These are phyloP conservation scores for Venturia pyrina DNA, from an alignment of 2,329 filamentous ascomycete species.

Conservation along the genomic window DNA sequence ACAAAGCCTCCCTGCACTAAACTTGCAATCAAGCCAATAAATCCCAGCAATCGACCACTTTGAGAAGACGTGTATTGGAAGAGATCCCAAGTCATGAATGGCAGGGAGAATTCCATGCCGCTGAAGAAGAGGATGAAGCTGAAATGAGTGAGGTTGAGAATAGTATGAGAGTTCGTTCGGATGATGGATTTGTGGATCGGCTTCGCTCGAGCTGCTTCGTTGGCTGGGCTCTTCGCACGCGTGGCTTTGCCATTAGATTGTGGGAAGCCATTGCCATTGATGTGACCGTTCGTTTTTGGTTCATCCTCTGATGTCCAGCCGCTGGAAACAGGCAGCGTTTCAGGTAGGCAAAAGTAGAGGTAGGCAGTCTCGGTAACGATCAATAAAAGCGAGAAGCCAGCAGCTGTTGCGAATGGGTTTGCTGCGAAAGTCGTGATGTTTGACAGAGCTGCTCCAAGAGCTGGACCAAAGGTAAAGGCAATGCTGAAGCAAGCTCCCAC, in stretches of 20 bases:
- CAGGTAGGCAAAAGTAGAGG: slow-evolving; percentile 73
- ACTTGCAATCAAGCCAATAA: slow-evolving; percentile 82
- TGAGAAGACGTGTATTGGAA: slow-evolving; percentile 71
- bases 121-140: slow-evolving; percentile 93
- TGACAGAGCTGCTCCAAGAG: slow-evolving; percentile 77
- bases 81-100: slow-evolving; percentile 94
- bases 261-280: slow-evolving; percentile 14
- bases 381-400: slow-evolving; percentile 73
- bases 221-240: slow-evolving; percentile 14
- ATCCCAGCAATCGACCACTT: slow-evolving; percentile 79
- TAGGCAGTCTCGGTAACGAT: slow-evolving; percentile 84
- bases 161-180: slow-evolving; percentile 70
- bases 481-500: slow-evolving; percentile 95
- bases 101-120: slow-evolving; percentile 94
- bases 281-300: slow-evolving; percentile 17
- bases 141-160: slow-evolving; percentile 81
- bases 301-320: background rate
- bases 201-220: slow-evolving; percentile 18
- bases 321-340: slow-evolving; percentile 58
- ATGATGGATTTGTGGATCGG: slow-evolving; percentile 16
- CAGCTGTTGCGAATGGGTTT: slow-evolving; percentile 91
- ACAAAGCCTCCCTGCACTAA: slow-evolving; percentile 91
- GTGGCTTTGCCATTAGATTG: slow-evolving; percentile 15
- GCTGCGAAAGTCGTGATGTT: slow-evolving; percentile 66
- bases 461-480: slow-evolving; percentile 92